Evolutionary conservation across 1,139 yeast species (phyloP).

Genomic region (Trichomonascaceae sp.): DNA sequence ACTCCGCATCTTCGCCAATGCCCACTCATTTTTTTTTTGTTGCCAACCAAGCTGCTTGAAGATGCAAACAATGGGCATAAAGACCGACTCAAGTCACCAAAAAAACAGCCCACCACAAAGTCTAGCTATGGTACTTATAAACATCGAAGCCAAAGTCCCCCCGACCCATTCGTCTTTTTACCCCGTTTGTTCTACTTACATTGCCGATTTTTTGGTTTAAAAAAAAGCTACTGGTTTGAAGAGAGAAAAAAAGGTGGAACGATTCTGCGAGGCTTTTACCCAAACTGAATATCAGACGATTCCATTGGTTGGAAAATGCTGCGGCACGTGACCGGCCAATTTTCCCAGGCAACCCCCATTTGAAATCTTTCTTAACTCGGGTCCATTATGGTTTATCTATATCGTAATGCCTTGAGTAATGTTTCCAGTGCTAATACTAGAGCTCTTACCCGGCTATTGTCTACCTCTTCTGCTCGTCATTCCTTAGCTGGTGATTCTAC

Average conservation of each 20-base stretch:
- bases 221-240: neutral
- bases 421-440: neutral
- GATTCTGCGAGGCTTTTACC: neutral
- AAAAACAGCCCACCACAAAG: neutral
- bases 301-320: constrained; percentile 1
- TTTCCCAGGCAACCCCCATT: neutral
- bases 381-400: neutral
- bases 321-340: neutral
- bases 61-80: neutral
- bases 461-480: neutral
- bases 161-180: neutral
- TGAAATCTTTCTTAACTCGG: neutral
- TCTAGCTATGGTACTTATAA: neutral
- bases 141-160: neutral
- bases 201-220: neutral
- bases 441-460: neutral
- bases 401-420: neutral
- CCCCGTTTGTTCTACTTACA: neutral
- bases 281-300: neutral
- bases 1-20: neutral
- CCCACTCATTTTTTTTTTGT: neutral
- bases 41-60: neutral
- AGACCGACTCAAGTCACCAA: neutral
- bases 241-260: constrained; percentile 6
- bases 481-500: neutral